phyloP scores from a whole-genome alignment of 257 asterid species.

The Handroanthus guayacan region DNA sequence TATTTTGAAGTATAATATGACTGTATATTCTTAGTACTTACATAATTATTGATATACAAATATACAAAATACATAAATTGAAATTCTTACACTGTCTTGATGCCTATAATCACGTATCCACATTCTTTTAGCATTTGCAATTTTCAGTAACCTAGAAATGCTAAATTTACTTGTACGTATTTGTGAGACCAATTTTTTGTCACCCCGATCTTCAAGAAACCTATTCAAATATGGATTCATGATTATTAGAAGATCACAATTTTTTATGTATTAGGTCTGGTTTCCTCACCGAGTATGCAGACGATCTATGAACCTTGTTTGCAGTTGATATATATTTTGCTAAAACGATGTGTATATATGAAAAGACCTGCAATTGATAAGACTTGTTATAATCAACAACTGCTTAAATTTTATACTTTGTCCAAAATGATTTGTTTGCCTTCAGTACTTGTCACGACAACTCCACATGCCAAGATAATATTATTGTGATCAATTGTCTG shows the following conservation, averaged over 20 bases:
- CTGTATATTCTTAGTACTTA: too few relatives aligned
- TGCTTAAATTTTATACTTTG: background rate
- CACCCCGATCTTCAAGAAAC: too few relatives aligned
- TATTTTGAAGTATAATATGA: too few relatives aligned
- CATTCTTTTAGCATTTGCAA: background rate
- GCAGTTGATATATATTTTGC: background rate
- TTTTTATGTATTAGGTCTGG: background rate
- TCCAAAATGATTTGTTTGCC: background rate
- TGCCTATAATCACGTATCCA: background rate
- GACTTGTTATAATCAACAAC: background rate
- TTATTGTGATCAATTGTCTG: background rate
- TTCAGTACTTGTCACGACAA: background rate
- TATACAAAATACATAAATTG: background rate
- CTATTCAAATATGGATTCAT: too few relatives aligned
- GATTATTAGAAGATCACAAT: background rate
- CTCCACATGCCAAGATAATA: background rate
- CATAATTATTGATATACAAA: too few relatives aligned
- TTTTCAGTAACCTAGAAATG: too few relatives aligned
- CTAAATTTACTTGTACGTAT: too few relatives aligned
- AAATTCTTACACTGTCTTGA: background rate
- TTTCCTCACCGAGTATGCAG: background rate
- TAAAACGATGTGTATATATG: constrained; percentile 1
- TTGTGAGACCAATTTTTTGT: too few relatives aligned
- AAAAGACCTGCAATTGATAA: background rate
- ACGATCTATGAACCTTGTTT: background rate